phyloP scores from a whole-genome alignment of 164 flowering plant species.

The Vitis riparia region DNA sequence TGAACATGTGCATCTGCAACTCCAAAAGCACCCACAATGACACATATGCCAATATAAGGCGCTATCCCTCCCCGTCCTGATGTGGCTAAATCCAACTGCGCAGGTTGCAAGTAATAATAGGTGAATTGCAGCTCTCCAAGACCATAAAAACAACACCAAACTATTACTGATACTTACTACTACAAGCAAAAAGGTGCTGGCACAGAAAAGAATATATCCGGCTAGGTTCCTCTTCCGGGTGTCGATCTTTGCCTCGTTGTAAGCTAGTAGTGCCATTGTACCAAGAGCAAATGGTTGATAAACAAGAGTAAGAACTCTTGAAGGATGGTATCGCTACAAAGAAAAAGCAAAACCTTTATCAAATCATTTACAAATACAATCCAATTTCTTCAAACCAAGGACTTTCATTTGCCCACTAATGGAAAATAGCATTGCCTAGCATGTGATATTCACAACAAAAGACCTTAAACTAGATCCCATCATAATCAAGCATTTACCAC shows the following conservation, averaged over 20 bases:
- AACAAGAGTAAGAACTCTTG: conserved; percentile 77
- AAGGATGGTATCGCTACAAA: conserved; percentile 69
- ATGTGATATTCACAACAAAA: too few species aligned
- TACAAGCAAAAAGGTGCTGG: conserved; percentile 51
- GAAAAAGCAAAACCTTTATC: not conserved
- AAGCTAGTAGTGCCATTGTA: conserved; percentile 55
- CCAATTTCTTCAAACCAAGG: too few species aligned
- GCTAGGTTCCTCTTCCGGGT: conserved; percentile 54
- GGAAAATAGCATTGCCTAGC: too few species aligned
- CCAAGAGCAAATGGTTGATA: conserved; percentile 76
- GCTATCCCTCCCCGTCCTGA: conserved; percentile 70
- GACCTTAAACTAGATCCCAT: too few species aligned
- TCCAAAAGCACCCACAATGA: conserved; percentile 59
- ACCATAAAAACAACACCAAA: not conserved
- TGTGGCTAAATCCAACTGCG: conserved; percentile 69
- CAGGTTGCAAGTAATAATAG: not conserved
- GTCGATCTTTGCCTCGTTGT: conserved; percentile 56
- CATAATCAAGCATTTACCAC: too few species aligned
- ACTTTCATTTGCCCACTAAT: too few species aligned
- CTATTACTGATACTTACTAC: conserved; percentile 42
- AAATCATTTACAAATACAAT: not conserved
- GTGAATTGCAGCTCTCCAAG: not conserved
- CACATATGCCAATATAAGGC: conserved; percentile 59
- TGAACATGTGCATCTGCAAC: conserved; percentile 79
- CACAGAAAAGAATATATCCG: conserved; percentile 66